Base-by-base conservation (phyloP, 306 rosid species). In the Ormosia semicastrata region DNA sequence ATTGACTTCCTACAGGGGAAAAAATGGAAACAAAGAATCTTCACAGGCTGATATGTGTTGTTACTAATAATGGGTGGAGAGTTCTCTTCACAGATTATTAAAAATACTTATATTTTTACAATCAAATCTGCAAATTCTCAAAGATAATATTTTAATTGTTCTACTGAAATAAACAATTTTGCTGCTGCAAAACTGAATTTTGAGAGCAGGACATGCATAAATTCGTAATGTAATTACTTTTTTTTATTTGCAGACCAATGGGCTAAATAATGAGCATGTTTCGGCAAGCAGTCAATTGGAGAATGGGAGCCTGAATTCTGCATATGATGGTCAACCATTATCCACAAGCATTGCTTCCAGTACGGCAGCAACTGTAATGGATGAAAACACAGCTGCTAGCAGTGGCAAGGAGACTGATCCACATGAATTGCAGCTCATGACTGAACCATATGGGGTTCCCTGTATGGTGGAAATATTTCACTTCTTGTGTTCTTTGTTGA, bases 401-500 rank as follows among this genome's bases (percentile, higher is more conserved):
- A 63, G 63, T 5, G 92, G 81, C 75, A 89, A 90, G 77, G 91
- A 86, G 43, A 43, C 86, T n/a, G 90, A 83, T 77, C 79, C 86
- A 36, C 87, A 85, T 71, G 94, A 93, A 75, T 71, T 88, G 72
- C 89, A 81, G 73, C 82, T 82, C 11, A 85, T 90, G 92, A 84
- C 82, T 65, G 92, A 89, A 83, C 97, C 93, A 0, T 94, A 86
- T 68, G 97, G 98, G 73, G 92, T 89, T 53, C 90, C 95, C 18
- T 92, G 98, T 91, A 94, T 94, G 97, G 97, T 94, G 88, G 97
- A 94, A 83, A 94, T 90, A 84, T 92, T 94, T 79, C 90, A 90
- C 79, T 94, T 94, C 85, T 86, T 94, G 53, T 94, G 98, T 77
- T 90, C 92, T 77, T 83, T 92, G 89, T 83, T 92, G 81, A 90